A percentile compares a stretch with the other conserved stretches of the same genome.
phyloP scores from a whole-genome alignment of 1,284 basidiomycete species.

The Flammula alnicola region DNA sequence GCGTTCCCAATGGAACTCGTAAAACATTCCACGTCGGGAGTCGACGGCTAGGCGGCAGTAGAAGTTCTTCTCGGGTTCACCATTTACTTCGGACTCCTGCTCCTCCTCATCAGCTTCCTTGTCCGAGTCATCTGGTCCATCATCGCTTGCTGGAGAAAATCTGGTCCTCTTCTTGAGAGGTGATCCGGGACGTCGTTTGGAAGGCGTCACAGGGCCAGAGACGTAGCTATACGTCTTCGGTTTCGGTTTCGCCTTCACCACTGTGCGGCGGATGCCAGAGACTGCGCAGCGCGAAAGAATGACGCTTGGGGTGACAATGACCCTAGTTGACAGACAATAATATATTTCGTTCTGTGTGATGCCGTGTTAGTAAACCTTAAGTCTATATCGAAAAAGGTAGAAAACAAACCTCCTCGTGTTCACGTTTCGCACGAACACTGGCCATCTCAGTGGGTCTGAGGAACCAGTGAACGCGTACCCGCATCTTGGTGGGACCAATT shows the following conservation, averaged over 20 bases:
- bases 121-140: conserved; percentile 20
- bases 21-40: conserved; percentile 63
- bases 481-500: conserved; percentile 41
- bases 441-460: conserved; percentile 64
- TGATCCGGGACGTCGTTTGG: conserved; percentile 19
- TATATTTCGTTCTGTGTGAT: conserved; percentile 70
- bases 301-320: conserved; percentile 50
- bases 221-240: conserved; percentile 12
- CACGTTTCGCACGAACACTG: conserved; percentile 56
- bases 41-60: conserved; percentile 68
- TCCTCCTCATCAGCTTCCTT: conserved; percentile 19
- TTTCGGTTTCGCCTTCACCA: conserved; percentile 16
- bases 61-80: conserved; percentile 35
- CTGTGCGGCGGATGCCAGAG: conserved; percentile 28
- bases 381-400: not conserved
- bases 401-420: conserved; percentile 55
- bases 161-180: conserved; percentile 24
- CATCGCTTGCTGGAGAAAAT: conserved; percentile 12
- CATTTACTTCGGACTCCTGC: not conserved
- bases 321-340: conserved; percentile 56
- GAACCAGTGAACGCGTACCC: conserved; percentile 74
- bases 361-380: conserved; percentile 1
- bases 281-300: conserved; percentile 60
- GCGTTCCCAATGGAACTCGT: conserved; percentile 59
- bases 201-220: conserved; percentile 8